Conservation (phyloP, 176 grass and related monocot genomes). For the Carex littledalei region DNA sequence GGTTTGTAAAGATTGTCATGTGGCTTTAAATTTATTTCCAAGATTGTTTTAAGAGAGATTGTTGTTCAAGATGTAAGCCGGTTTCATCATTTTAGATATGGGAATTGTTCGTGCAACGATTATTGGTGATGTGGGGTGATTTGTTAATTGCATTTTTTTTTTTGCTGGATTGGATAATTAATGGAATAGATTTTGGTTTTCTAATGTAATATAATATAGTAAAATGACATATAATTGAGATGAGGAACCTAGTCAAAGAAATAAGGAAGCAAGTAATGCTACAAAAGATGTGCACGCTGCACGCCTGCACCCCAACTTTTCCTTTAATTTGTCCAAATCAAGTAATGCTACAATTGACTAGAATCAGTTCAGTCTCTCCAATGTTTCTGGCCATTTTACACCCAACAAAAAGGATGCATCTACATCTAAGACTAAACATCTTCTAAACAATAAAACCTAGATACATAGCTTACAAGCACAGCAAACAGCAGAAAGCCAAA, state of each 20-base stretch:
- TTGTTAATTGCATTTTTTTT: background rate
- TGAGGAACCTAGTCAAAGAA: too few species aligned
- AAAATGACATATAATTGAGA: too few species aligned
- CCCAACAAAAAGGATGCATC: background rate
- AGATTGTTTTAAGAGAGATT: slow-evolving; percentile 73
- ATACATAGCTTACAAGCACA: slow-evolving; percentile 13
- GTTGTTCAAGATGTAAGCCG: slow-evolving; percentile 61
- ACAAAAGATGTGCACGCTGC: too few species aligned
- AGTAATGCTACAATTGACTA: background rate
- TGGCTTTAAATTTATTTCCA: slow-evolving; percentile 55
- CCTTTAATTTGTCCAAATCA: too few species aligned
- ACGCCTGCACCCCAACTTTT: too few species aligned
- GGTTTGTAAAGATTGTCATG: slow-evolving; percentile 71
- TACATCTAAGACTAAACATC: slow-evolving; percentile 8
- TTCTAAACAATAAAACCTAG: background rate
- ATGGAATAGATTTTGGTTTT: background rate
- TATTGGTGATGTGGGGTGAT: slow-evolving; percentile 35
- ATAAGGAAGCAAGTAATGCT: too few species aligned
- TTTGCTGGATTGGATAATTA: background rate
- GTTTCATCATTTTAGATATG: slow-evolving; percentile 70
- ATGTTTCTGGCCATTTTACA: background rate
- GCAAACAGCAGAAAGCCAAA: background rate
- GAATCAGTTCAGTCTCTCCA: background rate
- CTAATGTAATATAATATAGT: background rate
- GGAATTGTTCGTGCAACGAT: slow-evolving; percentile 61